Conservation (phyloP, 192 early-diverging fungal genomes). For the Linnemannia elongata region DNA sequence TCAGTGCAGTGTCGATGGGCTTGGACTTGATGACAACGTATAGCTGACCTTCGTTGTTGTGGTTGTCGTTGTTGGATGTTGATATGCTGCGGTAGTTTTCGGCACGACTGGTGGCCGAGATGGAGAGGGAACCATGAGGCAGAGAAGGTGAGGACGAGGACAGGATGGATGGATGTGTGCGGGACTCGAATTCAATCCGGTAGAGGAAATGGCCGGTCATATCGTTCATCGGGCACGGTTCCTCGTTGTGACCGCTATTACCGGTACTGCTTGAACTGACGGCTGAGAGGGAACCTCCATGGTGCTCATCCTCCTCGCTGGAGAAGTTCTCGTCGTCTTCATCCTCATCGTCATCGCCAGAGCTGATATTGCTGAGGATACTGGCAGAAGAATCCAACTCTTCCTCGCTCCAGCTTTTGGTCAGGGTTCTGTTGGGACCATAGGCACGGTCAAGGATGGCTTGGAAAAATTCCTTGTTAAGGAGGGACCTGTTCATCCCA, state of each 20-base stretch:
- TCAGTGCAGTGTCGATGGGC: slow-evolving; percentile 53
- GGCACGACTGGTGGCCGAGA: slow-evolving; percentile 9
- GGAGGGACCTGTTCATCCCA: slow-evolving; percentile 50
- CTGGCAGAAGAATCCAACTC: slow-evolving; percentile 50
- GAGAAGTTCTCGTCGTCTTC: slow-evolving; percentile 8
- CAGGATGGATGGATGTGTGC: background rate
- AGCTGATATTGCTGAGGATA: slow-evolving; percentile 54
- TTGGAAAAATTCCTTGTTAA: slow-evolving; percentile 52
- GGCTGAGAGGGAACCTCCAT: background rate
- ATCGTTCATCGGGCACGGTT: slow-evolving; percentile 47
- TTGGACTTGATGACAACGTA: slow-evolving; percentile 53
- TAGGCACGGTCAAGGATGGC: slow-evolving; percentile 44
- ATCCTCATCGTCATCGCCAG: slow-evolving; percentile 40
- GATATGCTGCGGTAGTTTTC: background rate
- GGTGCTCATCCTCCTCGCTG: background rate
- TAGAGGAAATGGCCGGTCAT: slow-evolving; percentile 51
- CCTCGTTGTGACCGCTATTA: background rate
- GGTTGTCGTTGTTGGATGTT: background rate
- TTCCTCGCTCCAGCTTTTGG: slow-evolving; percentile 32
- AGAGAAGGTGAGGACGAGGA: background rate
- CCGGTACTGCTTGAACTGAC: background rate
- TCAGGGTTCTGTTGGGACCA: slow-evolving; percentile 26
- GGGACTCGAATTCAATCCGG: slow-evolving; percentile 32
- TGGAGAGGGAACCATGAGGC: slow-evolving; percentile 8
- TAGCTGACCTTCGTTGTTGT: slow-evolving; percentile 22